Evolutionary conservation across 169 alveolate genomes (phyloP).

Genomic region (Plasmodium cynomolgi): DNA sequence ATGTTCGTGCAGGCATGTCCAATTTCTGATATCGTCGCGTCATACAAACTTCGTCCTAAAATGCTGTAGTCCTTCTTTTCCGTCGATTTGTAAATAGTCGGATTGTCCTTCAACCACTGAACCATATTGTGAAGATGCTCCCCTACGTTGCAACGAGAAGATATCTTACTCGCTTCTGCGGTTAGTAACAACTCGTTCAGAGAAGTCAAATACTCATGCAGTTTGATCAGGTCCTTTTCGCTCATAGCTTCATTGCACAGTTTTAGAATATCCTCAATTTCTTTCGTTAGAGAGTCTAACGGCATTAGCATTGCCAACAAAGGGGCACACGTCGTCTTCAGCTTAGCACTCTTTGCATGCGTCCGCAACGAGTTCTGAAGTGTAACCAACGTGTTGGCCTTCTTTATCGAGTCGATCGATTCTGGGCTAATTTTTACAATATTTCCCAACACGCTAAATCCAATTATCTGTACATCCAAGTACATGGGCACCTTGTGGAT

Average conservation of each 20-base stretch:
- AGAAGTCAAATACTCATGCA: conserved; percentile 79
- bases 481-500: conserved; percentile 89
- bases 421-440: conserved; percentile 78
- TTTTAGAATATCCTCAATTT: conserved; percentile 85
- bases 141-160: conserved; percentile 80
- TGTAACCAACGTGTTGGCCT: conserved; percentile 75
- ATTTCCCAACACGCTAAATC: conserved; percentile 86
- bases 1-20: conserved; percentile 78
- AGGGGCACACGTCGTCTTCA: conserved; percentile 89
- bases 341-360: conserved; percentile 87
- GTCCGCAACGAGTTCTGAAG: conserved; percentile 88
- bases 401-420: conserved; percentile 77
- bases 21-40: conserved; percentile 78
- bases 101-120: conserved; percentile 71
- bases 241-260: conserved; percentile 83
- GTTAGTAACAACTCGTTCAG: conserved; percentile 82
- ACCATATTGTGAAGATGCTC: conserved; percentile 47
- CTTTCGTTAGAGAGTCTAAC: conserved; percentile 89
- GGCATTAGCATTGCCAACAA: conserved; percentile 91
- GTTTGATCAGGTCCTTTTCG: conserved; percentile 75
- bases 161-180: conserved; percentile 81
- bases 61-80: conserved; percentile 74
- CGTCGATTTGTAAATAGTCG: conserved; percentile 42
- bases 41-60: conserved; percentile 78
- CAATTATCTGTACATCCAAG: conserved; percentile 87